Conservation (phyloP, 768 basidiomycete species). For the Auriculariales sp. region DNA sequence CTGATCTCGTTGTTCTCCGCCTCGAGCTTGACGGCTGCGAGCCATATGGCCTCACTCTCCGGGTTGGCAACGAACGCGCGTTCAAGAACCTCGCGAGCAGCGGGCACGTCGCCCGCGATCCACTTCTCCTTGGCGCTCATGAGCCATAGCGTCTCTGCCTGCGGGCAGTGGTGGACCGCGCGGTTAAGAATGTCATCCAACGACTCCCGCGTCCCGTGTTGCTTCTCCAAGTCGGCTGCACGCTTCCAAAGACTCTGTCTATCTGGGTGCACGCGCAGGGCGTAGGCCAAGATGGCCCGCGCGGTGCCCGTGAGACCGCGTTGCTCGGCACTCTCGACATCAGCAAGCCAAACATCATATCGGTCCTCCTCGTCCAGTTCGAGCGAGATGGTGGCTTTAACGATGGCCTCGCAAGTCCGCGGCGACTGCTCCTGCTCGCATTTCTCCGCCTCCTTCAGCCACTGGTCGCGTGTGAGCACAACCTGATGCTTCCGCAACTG, state of each 20-base stretch:
- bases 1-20: constrained; percentile 86
- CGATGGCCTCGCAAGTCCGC: constrained; percentile 83
- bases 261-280: constrained; percentile 83
- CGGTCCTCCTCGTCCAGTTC: constrained; percentile 93
- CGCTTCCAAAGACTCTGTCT: constrained; percentile 73
- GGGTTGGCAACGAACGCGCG: constrained; percentile 88
- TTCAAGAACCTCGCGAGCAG: constrained; percentile 80
- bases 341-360: constrained; percentile 77
- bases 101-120: constrained; percentile 75
- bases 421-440: constrained; percentile 79
- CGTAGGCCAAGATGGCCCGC: constrained; percentile 79
- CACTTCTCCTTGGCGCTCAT: constrained; percentile 99
- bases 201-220: constrained; percentile 72
- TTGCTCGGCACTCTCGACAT: constrained; percentile 71
- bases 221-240: constrained; percentile 88
- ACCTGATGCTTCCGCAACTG: constrained; percentile 74
- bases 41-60: constrained; percentile 94
- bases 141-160: constrained; percentile 92
- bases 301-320: constrained; percentile 70
- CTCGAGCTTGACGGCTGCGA: constrained; percentile 93
- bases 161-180: constrained; percentile 84
- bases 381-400: constrained; percentile 87
- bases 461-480: constrained; percentile 79
- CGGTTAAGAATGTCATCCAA: constrained; percentile 68
- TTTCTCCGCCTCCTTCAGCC: constrained; percentile 88